These are phyloP conservation scores for Aspergillus sp. DNA, from an alignment of 2,329 filamentous ascomycete genomes.

Conservation along the genomic window DNA sequence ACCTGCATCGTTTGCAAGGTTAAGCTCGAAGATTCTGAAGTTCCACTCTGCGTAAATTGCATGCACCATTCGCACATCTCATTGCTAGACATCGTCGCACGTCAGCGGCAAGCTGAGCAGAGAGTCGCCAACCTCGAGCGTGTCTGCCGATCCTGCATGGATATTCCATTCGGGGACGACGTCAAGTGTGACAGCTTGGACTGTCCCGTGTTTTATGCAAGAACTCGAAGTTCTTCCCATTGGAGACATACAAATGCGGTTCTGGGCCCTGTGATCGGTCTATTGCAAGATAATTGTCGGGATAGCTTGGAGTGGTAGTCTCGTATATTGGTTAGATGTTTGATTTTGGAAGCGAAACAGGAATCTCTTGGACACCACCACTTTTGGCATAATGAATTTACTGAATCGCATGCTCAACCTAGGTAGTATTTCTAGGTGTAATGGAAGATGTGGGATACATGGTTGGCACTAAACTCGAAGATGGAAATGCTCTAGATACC, in stretches of 20 bases:
- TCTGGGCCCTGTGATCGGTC: slow-evolving; percentile 42
- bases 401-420: background rate
- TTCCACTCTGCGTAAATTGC: slow-evolving; percentile 48
- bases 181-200: slow-evolving; percentile 89
- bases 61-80: slow-evolving; percentile 55
- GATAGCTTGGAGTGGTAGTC: slow-evolving; percentile 44
- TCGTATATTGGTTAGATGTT: background rate
- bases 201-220: slow-evolving; percentile 84
- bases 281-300: slow-evolving; percentile 41
- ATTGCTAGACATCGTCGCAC: slow-evolving; percentile 65
- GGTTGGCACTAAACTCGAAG: background rate
- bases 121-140: slow-evolving; percentile 66
- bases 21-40: slow-evolving; percentile 55
- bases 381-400: background rate
- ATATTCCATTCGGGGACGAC: slow-evolving; percentile 71
- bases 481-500: background rate
- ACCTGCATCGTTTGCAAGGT: slow-evolving; percentile 77
- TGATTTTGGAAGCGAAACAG: background rate
- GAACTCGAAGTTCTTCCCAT: slow-evolving; percentile 43
- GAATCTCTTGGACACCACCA: background rate
- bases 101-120: slow-evolving; percentile 67
- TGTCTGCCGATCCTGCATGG: slow-evolving; percentile 81
- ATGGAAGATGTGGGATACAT: background rate
- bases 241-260: slow-evolving; percentile 42
- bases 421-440: background rate